Base-by-base conservation (phyloP, 805 yeast species). In the Kazachstania psychrophila region DNA sequence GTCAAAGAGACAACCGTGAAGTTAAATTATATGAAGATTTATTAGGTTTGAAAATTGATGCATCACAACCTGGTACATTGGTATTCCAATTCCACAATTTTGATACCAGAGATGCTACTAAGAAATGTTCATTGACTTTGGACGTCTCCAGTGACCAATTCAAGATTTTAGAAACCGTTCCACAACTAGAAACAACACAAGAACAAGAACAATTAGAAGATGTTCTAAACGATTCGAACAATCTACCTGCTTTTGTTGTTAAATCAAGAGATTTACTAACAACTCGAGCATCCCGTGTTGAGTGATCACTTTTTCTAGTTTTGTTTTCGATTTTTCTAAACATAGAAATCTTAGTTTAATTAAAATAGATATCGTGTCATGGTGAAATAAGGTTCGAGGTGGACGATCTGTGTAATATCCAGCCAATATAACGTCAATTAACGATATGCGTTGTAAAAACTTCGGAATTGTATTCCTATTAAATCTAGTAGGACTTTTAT, bases 21-120 rank as follows among this genome's bases (percentile, higher is more conserved):
- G 59, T 74, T 28, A 38, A 58, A 13, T 61, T 68, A 28, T 74
- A 69, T 55, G 82, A 78, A 42, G 54, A 61, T 26, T 58, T 73
- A 33, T 57, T 77, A 30, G 85, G 86, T 1, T 50, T 79, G 38
- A 60, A 61, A 24, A 67, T 79, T 14, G 74, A 71, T 37, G 76
- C 75, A 3, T 54, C 72, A 2, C 55, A 60, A 73, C 70, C 36
- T 45, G 66, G 23, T 2, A 23, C 25, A 2, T 50, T 79, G 30
- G 58, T 56, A 39, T 73, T 79, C 47, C 56, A 61, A 3, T 78
- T 77, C 47, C 53, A 52, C 2, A 70, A 70, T 33, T 59, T 77
- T 13, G 73, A 71, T 42, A 61, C 69, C 13, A 53, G 60, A 23
- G 58, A 73, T 34, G 51, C 62, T 29, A 62, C 62, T 26, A 55